Conservation (phyloP, 2,329 filamentous ascomycete species). For the Trichocomaceae sp. region DNA sequence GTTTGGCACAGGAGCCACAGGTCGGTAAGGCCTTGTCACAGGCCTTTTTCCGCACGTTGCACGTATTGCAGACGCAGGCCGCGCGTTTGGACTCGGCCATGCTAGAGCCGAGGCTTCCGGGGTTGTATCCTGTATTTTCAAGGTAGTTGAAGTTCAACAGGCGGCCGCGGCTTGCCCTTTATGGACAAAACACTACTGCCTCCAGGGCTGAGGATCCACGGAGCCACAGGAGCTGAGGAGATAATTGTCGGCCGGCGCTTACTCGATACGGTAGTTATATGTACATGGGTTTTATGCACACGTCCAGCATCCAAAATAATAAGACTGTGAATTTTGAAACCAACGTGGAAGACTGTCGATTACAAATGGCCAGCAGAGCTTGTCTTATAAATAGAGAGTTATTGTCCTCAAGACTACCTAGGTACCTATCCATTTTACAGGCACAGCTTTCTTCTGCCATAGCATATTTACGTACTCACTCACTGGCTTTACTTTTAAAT, state of each 20-base stretch:
- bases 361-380: not conserved
- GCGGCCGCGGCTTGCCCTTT: slow-evolving; percentile 11
- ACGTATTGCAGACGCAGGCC: slow-evolving; percentile 8
- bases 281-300: no score
- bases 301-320: not conserved
- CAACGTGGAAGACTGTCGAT: not conserved
- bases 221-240: no score
- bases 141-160: not conserved
- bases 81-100: slow-evolving; percentile 7
- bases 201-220: no score
- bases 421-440: not conserved
- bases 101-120: not conserved
- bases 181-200: not conserved
- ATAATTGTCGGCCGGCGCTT: slow-evolving; percentile 8
- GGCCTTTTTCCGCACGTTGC: slow-evolving; percentile 10
- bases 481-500: not conserved
- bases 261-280: slow-evolving; percentile 1
- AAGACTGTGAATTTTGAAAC: not conserved
- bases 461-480: no score
- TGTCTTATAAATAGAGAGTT: not conserved
- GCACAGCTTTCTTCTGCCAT: not conserved
- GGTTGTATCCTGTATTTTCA: no score
- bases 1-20: slow-evolving; percentile 7
- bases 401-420: not conserved
- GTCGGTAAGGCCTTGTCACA: slow-evolving; percentile 9